A percentile compares a stretch with the other conserved stretches of the same genome.
Evolutionary conservation across 1,139 yeast genomes (phyloP).

Genomic region (Magnusiomyces clavatus): DNA sequence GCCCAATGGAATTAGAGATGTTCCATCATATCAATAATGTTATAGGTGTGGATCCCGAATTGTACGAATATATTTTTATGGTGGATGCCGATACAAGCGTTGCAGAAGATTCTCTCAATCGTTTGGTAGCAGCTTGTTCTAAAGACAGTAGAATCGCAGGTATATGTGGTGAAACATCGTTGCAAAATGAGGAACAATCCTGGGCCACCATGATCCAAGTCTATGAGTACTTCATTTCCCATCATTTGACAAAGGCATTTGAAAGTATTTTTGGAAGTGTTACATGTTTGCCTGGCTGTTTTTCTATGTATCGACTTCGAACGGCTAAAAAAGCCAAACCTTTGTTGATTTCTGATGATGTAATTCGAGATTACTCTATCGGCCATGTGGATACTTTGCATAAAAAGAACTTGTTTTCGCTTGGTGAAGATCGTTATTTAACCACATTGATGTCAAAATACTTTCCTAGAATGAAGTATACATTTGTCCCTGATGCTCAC

Average conservation of each 20-base stretch:
- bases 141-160: conserved; percentile 35
- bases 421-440: conserved; percentile 39
- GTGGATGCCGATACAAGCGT: conserved; percentile 41
- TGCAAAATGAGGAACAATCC: conserved; percentile 34
- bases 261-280: conserved; percentile 38
- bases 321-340: conserved; percentile 35
- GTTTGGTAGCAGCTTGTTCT: conserved; percentile 33
- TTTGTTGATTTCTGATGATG: conserved; percentile 34
- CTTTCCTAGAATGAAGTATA: conserved; percentile 27
- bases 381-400: conserved; percentile 37
- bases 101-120: conserved; percentile 31
- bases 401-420: conserved; percentile 35
- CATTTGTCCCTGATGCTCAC: conserved; percentile 30
- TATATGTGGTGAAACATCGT: conserved; percentile 38
- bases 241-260: conserved; percentile 37
- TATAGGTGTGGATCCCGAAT: conserved; percentile 39
- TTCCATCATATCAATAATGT: conserved; percentile 38
- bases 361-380: conserved; percentile 33
- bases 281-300: conserved; percentile 40
- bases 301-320: conserved; percentile 34
- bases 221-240: conserved; percentile 39
- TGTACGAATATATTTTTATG: conserved; percentile 36
- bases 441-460: conserved; percentile 34
- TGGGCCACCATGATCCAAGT: conserved; percentile 39
- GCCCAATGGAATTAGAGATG: conserved; percentile 36